phyloP scores from a whole-genome alignment of 371 early-diverging fungal species.

The Dinochytrium kinnereticum region DNA sequence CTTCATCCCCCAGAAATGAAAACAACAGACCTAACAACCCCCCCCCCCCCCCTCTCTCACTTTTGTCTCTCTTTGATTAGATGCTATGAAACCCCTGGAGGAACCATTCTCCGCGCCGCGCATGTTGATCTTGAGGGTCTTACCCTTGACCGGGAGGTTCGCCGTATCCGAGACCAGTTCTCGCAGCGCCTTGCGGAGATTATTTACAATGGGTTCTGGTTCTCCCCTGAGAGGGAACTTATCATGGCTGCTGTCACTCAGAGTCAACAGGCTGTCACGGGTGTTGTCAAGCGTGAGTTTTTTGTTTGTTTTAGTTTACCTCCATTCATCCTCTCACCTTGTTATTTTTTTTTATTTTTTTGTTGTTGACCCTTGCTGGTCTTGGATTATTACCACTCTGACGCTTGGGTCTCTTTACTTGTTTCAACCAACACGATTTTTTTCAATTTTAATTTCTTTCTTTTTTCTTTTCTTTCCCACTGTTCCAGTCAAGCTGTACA shows the following conservation, averaged over 20 bases:
- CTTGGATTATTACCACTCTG: no score
- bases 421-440: no score
- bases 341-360: conserved; percentile 13
- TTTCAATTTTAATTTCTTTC: not conserved
- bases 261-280: conserved; percentile 86
- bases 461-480: conserved; percentile 5
- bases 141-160: conserved; percentile 92
- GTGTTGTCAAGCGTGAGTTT: conserved; percentile 75
- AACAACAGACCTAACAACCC: not conserved
- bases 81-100: conserved; percentile 98
- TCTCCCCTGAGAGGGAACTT: conserved; percentile 93
- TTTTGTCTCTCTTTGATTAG: conserved; percentile 35
- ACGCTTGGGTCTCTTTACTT: no score
- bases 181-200: conserved; percentile 54
- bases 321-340: not conserved
- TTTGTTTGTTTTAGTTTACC: not conserved
- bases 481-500: conserved; percentile 83
- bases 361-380: no score
- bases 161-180: conserved; percentile 83
- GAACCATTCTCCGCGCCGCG: conserved; percentile 91
- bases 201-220: conserved; percentile 94
- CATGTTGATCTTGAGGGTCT: conserved; percentile 96
- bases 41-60: not conserved
- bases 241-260: conserved; percentile 78
- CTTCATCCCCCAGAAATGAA: not conserved